These are phyloP conservation scores for Dactylorhiza incarnata DNA, from an alignment of 106 monocot species.

Conservation along the genomic window DNA sequence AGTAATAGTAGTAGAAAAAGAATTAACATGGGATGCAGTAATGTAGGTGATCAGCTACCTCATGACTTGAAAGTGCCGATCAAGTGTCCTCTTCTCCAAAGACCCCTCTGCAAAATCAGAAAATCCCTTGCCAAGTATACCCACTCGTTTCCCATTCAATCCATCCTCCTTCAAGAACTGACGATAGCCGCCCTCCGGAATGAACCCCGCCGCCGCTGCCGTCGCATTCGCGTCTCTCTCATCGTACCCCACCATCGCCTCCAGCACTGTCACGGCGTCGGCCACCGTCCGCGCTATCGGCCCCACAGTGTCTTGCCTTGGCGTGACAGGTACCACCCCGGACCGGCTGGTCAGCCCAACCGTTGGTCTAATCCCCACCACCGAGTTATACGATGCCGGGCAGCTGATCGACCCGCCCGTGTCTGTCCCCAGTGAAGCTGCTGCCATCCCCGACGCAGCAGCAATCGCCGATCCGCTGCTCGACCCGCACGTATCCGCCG, in stretches of 20 bases:
- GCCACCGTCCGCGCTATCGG: conserved; percentile 61
- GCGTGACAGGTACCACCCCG: conserved; percentile 66
- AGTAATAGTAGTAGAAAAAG: no score
- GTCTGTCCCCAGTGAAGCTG: conserved; percentile 62
- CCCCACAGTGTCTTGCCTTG: conserved; percentile 55
- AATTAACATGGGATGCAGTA: no score
- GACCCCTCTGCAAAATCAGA: conserved; percentile 26
- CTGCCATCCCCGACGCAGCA: conserved; percentile 56
- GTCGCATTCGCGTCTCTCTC: conserved; percentile 45
- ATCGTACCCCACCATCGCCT: conserved; percentile 66
- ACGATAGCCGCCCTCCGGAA: conserved; percentile 50
- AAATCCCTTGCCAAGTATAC: conserved; percentile 44
- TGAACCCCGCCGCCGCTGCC: conserved; percentile 19
- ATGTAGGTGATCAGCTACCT: conserved; percentile 21
- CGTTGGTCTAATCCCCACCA: conserved; percentile 78
- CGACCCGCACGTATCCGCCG: conserved; percentile 57
- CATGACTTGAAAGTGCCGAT: conserved; percentile 42
- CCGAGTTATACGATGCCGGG: conserved; percentile 44
- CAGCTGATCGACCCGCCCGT: conserved; percentile 72
- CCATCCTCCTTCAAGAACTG: conserved; percentile 55
- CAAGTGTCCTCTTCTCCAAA: conserved; percentile 10
- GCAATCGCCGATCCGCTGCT: conserved; percentile 85
- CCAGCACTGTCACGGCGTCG: conserved; percentile 58
- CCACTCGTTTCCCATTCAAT: conserved; percentile 60
- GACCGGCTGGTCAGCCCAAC: conserved; percentile 72